Base-by-base conservation (phyloP, 2,329 filamentous ascomycete genomes). In the Penicillium brasilianum region DNA sequence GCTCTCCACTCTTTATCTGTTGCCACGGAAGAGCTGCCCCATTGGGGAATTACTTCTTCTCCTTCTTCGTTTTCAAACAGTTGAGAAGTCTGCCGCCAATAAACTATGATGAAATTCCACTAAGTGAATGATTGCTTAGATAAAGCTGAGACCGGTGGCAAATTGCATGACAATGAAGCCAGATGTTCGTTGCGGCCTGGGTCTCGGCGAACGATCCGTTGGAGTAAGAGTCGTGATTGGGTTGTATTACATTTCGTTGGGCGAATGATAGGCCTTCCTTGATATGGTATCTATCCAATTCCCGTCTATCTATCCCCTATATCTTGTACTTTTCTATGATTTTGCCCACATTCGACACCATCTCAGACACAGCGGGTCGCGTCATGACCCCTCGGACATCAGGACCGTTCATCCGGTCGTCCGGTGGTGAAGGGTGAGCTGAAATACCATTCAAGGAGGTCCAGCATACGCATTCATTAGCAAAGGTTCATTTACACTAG, bases 391-490 rank as follows among this genome's bases (percentile, higher is more conserved):
- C n/a, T 50, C 52, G 55, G 58, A 48, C 50, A 13, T 25, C 50
- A 39, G 13, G 30, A 30, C 51, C 32, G 28, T 30, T n/a, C n/a
- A n/a, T n/a, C n/a, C n/a, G n/a, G n/a, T 36, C 57, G 25, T 25
- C 44, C 37, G 55, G 44, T 34, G 37, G 50, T 48, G 53, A 32
- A 22, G 13, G 37, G 43, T 28, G 43, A 59, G 64, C 62, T 65
- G 60, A 63, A 57, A 55, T 11, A 61, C n/a, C 58, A 55, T 57
- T 56, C 34, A 55, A 57, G 56, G 51, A 55, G 41, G 60, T 30
- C 37, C 41, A 46, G n/a, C 5, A n/a, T 43, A 60, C 5, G 13
- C 44, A n/a, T 44, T 60, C 57, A 67, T 67, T 66, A 63, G 65
- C 55, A 61, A 57, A 32, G 18, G 50, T 5, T 10, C 28, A 10